Evolutionary conservation across 257 asterid genomes (phyloP).

Genomic region (Phtheirospermum japonicum): DNA sequence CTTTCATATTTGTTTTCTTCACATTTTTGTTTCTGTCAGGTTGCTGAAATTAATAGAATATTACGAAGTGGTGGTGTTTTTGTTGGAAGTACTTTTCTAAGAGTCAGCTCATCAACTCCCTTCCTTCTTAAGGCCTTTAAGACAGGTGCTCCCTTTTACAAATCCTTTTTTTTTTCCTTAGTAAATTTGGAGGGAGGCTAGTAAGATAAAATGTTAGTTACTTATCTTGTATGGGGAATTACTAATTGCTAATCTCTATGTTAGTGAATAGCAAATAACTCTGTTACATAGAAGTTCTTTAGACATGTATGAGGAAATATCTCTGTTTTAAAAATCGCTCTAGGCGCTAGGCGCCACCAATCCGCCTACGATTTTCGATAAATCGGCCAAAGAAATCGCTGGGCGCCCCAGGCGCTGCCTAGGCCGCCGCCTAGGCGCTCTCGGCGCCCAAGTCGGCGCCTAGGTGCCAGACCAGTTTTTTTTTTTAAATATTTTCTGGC

Average conservation of each 20-base stretch:
- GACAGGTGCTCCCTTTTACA: slow-evolving; percentile 46
- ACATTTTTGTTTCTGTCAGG: slow-evolving; percentile 36
- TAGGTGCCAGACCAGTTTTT: too few species aligned
- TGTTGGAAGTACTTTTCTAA: slow-evolving; percentile 89
- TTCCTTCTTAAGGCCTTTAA: slow-evolving; percentile 55
- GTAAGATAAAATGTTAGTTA: not conserved
- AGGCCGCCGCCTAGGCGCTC: too few species aligned
- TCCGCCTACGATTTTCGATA: too few species aligned
- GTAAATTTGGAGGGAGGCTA: not conserved
- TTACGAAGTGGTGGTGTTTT: slow-evolving; percentile 82
- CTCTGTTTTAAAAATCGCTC: too few species aligned
- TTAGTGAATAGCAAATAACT: not conserved
- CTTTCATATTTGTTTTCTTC: slow-evolving; percentile 7
- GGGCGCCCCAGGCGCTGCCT: too few species aligned
- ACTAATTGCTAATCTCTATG: not conserved
- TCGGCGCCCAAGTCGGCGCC: too few species aligned
- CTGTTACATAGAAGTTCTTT: not conserved
- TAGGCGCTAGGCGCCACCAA: too few species aligned
- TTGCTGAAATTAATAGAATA: slow-evolving; percentile 88
- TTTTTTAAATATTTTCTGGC: too few species aligned
- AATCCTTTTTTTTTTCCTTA: not conserved
- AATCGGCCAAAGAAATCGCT: too few species aligned
- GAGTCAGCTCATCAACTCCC: slow-evolving; percentile 73
- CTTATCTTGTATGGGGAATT: too few species aligned
- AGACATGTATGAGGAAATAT: not conserved